Conservation (phyloP, 495 filamentous ascomycete genomes). For the Margaritispora aquatica region DNA sequence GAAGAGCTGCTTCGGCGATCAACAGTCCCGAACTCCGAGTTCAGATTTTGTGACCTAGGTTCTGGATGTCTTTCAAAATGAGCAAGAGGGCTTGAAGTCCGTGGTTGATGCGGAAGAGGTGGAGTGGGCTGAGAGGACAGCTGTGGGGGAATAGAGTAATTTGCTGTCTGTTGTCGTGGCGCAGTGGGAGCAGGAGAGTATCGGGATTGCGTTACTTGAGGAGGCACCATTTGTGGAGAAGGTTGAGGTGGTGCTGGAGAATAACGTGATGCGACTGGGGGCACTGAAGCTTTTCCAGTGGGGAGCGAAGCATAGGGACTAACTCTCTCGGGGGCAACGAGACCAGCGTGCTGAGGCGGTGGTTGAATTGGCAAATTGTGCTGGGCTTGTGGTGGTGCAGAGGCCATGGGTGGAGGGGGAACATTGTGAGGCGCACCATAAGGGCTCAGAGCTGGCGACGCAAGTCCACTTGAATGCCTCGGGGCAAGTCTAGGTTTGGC, state of each 20-base stretch:
- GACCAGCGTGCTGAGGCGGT: slow-evolving; percentile 21
- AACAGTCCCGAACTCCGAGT: slow-evolving; percentile 28
- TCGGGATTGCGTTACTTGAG: slow-evolving; percentile 29
- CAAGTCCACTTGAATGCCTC: slow-evolving; percentile 45
- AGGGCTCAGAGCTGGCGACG: slow-evolving; percentile 21
- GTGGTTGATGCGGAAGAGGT: slow-evolving; percentile 65
- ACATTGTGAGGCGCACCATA: slow-evolving; percentile 24
- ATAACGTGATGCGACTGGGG: slow-evolving; percentile 45
- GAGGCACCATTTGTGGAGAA: slow-evolving; percentile 23
- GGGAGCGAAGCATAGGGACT: slow-evolving; percentile 54
- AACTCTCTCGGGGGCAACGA: slow-evolving; percentile 50
- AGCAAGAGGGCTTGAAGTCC: slow-evolving; percentile 80
- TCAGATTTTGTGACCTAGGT: slow-evolving; percentile 18
- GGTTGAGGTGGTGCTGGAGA: slow-evolving; percentile 53
- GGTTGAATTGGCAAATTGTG: slow-evolving; percentile 23
- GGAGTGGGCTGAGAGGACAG: slow-evolving; percentile 4
- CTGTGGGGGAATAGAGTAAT: slow-evolving; percentile 34
- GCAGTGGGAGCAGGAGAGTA: slow-evolving; percentile 48
- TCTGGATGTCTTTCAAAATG: slow-evolving; percentile 50
- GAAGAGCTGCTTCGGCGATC: slow-evolving; percentile 40
- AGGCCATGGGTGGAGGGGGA: slow-evolving; percentile 13
- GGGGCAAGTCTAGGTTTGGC: slow-evolving; percentile 49
- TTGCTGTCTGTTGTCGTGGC: slow-evolving; percentile 31
- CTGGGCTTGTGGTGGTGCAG: slow-evolving; percentile 24
- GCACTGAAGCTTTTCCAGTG: slow-evolving; percentile 26